Evolutionary conservation across 768 basidiomycete species (phyloP), one percentile per base, ranked within the genome.

Genomic region (Suillus subaureus): DNA sequence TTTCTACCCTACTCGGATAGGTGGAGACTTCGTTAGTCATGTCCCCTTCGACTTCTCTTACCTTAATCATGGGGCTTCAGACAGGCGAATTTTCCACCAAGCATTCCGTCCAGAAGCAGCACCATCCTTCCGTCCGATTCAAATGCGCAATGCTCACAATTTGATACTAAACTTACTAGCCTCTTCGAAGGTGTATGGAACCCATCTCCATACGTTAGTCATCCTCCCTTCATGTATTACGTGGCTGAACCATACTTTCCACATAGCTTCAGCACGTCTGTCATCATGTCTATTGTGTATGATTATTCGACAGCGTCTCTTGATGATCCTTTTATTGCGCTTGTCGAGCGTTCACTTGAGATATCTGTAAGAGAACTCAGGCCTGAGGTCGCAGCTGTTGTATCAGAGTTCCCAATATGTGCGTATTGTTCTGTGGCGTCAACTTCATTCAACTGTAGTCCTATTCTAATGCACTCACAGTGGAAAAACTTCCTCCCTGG

Each of bases 71-170:
- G 21, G 21, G 13, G 39, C 39, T 63, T 26, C 11, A 63, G 54
- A 57, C 7, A 69, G 80, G 31, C 69, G 75, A 37, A 52, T 80
- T 15, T 77, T 76, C 58, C 80, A 82, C 31, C 79, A 81, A 56
- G 72, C 72, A 11, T 79, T 82, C 68, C 71, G 70, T 18, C 67
- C 70, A 11, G 74, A 71, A 37, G 74, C 75, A 3, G 69, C 70
- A 3, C 33, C 64, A 8, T 67, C 70, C 35, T 82, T 76, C 63
- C 69, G 68, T 45, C 77, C 79, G 5, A 67, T 75, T 21, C 82
- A 82, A 60, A 64, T 71, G 35, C 69, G 71, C 45, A 80, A 78
- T 63, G 68, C 74, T 2, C 73, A 74, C 56, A 71, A 73, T 6
- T 62, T 81, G 33, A 69, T 81, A 9, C 66, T 62, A 23, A 67